Conservation (phyloP, 177 flowering plant species). For the Telopea speciosissima region DNA sequence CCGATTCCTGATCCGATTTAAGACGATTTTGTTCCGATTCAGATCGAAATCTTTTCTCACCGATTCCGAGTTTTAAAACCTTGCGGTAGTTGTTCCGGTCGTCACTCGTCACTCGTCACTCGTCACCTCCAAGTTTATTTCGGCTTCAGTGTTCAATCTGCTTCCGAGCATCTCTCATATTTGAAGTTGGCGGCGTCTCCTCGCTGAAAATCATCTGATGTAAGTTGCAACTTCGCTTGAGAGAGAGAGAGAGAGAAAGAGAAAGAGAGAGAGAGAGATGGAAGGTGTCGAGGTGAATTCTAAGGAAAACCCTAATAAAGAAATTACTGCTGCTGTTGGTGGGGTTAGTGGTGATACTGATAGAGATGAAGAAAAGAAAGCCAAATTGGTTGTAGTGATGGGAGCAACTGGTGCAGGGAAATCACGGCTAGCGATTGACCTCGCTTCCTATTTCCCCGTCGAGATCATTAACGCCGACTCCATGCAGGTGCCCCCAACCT, state of each 20-base stretch:
- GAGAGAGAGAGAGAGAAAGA: neutral
- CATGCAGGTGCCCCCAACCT: constrained; percentile 47
- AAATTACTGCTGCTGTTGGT: neutral
- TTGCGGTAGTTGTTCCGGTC: no score
- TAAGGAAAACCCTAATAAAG: neutral
- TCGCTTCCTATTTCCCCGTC: constrained; percentile 59
- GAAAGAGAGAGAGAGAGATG: neutral
- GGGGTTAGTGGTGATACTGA: neutral
- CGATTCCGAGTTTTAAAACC: no score
- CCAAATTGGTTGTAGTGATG: constrained; percentile 62
- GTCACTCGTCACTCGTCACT: no score
- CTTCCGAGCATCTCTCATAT: no score
- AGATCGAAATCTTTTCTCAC: no score
- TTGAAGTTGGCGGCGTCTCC: neutral
- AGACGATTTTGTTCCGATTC: no score
- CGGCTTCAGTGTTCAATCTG: no score
- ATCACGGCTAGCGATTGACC: constrained; percentile 63
- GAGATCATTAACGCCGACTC: constrained; percentile 88
- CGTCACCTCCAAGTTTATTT: no score
- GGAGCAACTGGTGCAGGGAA: constrained; percentile 85
- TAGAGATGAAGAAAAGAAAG: constrained; percentile 21
- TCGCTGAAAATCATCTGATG: neutral
- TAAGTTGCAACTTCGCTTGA: neutral
- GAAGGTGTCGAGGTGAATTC: neutral
- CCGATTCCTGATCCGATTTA: no score